phyloP scores from a whole-genome alignment of 148 eudicot species.

The Bassia scoparia region DNA sequence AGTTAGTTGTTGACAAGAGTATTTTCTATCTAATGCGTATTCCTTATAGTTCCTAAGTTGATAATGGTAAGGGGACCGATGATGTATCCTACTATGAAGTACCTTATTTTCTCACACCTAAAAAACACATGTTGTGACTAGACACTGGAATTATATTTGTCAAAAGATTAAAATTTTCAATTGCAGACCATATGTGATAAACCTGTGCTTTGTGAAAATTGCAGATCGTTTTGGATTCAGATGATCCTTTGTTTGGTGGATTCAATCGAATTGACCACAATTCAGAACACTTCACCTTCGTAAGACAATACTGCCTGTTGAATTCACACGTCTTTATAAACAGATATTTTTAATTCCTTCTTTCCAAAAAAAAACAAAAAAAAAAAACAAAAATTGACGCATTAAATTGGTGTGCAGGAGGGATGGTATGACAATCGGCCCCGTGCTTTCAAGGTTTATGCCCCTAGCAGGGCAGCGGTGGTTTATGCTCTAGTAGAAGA shows the following conservation, averaged over 20 bases:
- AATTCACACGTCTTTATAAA: not conserved
- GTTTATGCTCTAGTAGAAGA: conserved; percentile 61
- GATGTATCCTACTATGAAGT: not conserved
- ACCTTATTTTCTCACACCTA: not conserved
- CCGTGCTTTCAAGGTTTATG: conserved; percentile 64
- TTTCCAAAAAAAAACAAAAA: not conserved
- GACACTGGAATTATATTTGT: not conserved
- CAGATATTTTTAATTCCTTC: not conserved
- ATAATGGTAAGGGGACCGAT: no score
- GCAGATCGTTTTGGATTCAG: conserved; percentile 87
- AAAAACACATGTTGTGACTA: not conserved
- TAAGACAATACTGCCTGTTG: conserved; percentile 30
- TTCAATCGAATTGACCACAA: conserved; percentile 62
- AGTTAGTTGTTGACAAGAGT: no score
- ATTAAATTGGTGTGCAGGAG: conserved; percentile 46
- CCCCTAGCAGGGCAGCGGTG: conserved; percentile 81
- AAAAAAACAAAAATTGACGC: no score
- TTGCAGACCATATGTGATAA: not conserved
- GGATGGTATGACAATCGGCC: conserved; percentile 69
- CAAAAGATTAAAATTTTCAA: not conserved
- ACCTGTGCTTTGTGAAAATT: conserved; percentile 16
- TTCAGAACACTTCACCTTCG: conserved; percentile 70
- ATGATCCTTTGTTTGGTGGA: conserved; percentile 74
- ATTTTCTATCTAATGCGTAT: no score
- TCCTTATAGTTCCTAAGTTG: no score